Percentiles rank a stretch among this genome's conserved stretches.
These are phyloP conservation scores for Macrophomina tecta DNA, from an alignment of 2,329 filamentous ascomycete genomes.

Conservation along the genomic window DNA sequence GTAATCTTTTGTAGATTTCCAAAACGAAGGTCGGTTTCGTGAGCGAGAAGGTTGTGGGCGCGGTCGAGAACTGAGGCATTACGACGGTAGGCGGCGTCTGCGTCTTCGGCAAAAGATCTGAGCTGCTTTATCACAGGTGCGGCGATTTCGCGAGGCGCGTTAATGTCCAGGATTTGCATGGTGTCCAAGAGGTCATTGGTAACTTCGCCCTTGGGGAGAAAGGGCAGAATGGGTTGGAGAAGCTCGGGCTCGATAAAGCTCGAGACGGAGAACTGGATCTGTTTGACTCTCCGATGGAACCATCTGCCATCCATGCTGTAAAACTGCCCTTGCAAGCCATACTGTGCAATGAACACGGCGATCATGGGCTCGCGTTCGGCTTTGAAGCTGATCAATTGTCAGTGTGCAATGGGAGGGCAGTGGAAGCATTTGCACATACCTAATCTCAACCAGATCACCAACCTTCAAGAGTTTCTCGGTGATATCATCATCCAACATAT, in stretches of 20 bases:
- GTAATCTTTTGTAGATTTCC: slow-evolving; percentile 57
- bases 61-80: slow-evolving; percentile 55
- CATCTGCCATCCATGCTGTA: slow-evolving; percentile 59
- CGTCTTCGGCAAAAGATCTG: slow-evolving; percentile 49
- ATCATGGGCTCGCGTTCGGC: slow-evolving; percentile 49
- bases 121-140: slow-evolving; percentile 53
- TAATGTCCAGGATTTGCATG: slow-evolving; percentile 45
- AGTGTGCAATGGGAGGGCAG: background rate
- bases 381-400: background rate
- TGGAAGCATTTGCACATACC: slow-evolving; percentile 32
- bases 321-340: slow-evolving; percentile 52
- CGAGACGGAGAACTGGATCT: slow-evolving; percentile 57
- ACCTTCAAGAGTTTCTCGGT: slow-evolving; percentile 47
- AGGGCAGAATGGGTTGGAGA: slow-evolving; percentile 55
- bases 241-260: slow-evolving; percentile 54
- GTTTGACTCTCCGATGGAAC: slow-evolving; percentile 45
- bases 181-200: slow-evolving; percentile 42
- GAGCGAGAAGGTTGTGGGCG: slow-evolving; percentile 55
- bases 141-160: slow-evolving; percentile 54
- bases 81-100: slow-evolving; percentile 55
- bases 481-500: slow-evolving; percentile 39
- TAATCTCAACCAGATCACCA: slow-evolving; percentile 58
- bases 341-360: slow-evolving; percentile 55
- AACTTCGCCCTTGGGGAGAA: slow-evolving; percentile 55
- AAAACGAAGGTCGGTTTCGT: slow-evolving; percentile 51